Base-by-base conservation (phyloP, 192 early-diverging fungal genomes). In the Backusella tarrabulga region DNA sequence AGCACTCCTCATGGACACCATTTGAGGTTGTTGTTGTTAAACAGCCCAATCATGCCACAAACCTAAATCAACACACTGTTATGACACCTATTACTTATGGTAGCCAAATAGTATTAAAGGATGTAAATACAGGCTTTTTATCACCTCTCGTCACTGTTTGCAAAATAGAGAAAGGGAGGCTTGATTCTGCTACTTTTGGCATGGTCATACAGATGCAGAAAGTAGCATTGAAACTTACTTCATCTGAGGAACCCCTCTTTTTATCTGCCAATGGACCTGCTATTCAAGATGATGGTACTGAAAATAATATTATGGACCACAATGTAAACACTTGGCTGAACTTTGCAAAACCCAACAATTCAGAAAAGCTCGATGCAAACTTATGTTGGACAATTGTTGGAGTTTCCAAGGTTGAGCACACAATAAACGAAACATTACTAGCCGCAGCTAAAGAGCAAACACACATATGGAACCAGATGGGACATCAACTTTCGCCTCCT, bases 151-250 rank as follows among this genome's bases (percentile, higher is more conserved):
- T 95, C 78, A 86, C 93, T 34, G 89, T 95, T 67, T 89, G 91
- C 82, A 93, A 93, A 79, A 92, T 95, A 15, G 93, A 95, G 74
- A 92, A 92, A 68, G 91, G 91, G 3, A 84, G 88, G 0, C 87
- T 93, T 63, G 86, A 86, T 29, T 80, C 87, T 66, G 80, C 84
- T 67, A 88, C 91, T 2, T 81, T 78, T 71, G 92, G 91, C 5
- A 90, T 92, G 6, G 90, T 95, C 50, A 92, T 91, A 76, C 93
- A 95, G 82, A 93, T 95, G 92, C 93, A 95, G 81, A 95, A 95
- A 81, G 81, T 95, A 34, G 92, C 93, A 19, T 82, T 93, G 34
- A 80, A 85, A 79, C 74, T 81, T 3, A 72, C 75, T 17, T 77
- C 85, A 32, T 80, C 86, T 3, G 74, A 81, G 9, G 68, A 83